phyloP scores from a whole-genome alignment of 2,329 filamentous ascomycete species.

The Pezicula rhizophila region DNA sequence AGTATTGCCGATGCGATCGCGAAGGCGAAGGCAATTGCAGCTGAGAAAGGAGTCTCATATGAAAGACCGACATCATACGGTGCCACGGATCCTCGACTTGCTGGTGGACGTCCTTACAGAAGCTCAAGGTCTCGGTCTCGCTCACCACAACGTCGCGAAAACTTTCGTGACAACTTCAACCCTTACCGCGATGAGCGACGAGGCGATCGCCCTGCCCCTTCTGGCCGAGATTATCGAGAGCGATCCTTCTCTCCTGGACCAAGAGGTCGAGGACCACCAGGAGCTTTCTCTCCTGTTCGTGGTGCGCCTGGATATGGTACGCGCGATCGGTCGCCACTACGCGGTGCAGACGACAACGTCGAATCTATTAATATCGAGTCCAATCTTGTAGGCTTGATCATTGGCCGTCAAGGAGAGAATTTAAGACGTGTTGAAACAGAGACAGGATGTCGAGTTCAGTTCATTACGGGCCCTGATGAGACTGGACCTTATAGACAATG shows the following conservation, averaged over 20 bases:
- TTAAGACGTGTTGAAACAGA: conserved; percentile 78
- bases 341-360: conserved; percentile 52
- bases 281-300: conserved; percentile 56
- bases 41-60: conserved; percentile 68
- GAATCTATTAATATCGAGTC: conserved; percentile 86
- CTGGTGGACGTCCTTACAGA: conserved; percentile 50
- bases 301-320: conserved; percentile 36
- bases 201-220: conserved; percentile 49
- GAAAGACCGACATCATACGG: conserved; percentile 42
- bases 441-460: conserved; percentile 79
- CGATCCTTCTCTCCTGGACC: conserved; percentile 66
- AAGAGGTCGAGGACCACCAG: conserved; percentile 43
- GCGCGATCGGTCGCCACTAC: conserved; percentile 53
- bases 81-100: conserved; percentile 37
- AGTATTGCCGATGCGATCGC: conserved; percentile 81
- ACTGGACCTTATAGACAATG: conserved; percentile 73
- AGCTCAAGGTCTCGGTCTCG: conserved; percentile 63
- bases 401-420: conserved; percentile 86
- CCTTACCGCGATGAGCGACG: conserved; percentile 83
- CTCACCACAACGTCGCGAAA: conserved; percentile 65
- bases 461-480: conserved; percentile 68
- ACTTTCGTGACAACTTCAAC: conserved; percentile 69
- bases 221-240: conserved; percentile 54
- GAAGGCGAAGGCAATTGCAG: conserved; percentile 75
- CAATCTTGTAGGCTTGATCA: conserved; percentile 81